These are phyloP conservation scores for Hyphopichia burtonii DNA, from an alignment of 1,139 yeast species.

Conservation along the genomic window DNA sequence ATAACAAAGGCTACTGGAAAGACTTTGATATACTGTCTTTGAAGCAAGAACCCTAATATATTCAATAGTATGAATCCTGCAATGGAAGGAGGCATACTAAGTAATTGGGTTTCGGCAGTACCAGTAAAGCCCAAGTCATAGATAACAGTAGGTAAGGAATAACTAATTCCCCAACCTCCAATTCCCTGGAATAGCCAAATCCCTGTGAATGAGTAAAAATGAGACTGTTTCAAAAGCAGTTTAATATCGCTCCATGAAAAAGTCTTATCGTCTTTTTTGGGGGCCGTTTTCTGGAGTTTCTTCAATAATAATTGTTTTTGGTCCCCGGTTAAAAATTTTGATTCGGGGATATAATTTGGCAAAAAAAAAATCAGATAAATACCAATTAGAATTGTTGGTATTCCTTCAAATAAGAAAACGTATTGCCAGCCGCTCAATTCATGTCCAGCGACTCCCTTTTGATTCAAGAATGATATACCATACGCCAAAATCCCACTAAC, in stretches of 20 bases:
- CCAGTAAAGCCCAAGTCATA: slow-evolving; percentile 21
- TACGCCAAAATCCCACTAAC: slow-evolving; percentile 15
- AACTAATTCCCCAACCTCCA: slow-evolving; percentile 26
- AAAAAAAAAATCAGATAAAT: slow-evolving; percentile 7
- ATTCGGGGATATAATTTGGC: slow-evolving; percentile 13
- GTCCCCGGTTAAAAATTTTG: slow-evolving; percentile 10
- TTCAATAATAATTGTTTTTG: slow-evolving; percentile 9
- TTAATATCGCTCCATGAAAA: slow-evolving; percentile 11
- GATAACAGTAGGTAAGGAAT: slow-evolving; percentile 22
- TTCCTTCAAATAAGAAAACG: slow-evolving; percentile 17
- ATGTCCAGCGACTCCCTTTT: slow-evolving; percentile 3
- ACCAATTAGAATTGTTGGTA: slow-evolving; percentile 11
- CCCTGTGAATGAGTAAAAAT: slow-evolving; percentile 15
- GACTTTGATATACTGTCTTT: slow-evolving; percentile 8
- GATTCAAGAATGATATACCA: slow-evolving; percentile 11
- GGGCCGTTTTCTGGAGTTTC: slow-evolving; percentile 10
- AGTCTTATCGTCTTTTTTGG: slow-evolving; percentile 9
- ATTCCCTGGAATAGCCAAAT: slow-evolving; percentile 21
- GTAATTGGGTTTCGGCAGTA: slow-evolving; percentile 16
- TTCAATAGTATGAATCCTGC: slow-evolving; percentile 13
- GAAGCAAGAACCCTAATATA: slow-evolving; percentile 11
- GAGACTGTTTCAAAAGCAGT: slow-evolving; percentile 12
- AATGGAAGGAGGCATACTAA: slow-evolving; percentile 16
- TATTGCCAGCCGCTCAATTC: slow-evolving; percentile 14
- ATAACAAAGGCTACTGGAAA: slow-evolving; percentile 13